These are phyloP conservation scores for Blastobotrys illinoisensis DNA, from an alignment of 1,139 yeast species.

Conservation along the genomic window DNA sequence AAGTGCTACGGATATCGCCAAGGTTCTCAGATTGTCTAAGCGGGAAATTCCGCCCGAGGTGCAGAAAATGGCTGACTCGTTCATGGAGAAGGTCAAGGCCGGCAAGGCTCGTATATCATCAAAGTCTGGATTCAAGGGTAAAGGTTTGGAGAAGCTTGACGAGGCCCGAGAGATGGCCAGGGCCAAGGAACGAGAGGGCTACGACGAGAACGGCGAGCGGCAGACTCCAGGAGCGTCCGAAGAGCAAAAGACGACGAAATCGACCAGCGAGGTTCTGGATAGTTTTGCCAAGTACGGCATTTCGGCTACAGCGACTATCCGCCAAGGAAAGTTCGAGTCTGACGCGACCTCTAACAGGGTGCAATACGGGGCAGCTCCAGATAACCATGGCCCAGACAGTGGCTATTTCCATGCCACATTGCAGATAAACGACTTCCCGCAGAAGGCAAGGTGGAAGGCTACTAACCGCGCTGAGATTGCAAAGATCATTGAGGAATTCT, in stretches of 20 bases:
- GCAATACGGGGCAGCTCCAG: constrained; percentile 51
- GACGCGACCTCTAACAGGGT: constrained; percentile 4
- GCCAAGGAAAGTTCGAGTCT: constrained; percentile 1
- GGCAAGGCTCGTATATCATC: constrained; percentile 59
- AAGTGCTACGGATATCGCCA: constrained; percentile 54
- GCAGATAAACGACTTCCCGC: constrained; percentile 81
- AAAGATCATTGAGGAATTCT: constrained; percentile 64
- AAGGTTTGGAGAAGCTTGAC: constrained; percentile 80
- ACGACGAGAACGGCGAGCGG: constrained; percentile 29
- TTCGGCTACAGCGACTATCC: constrained; percentile 3
- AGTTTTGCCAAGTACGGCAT: constrained; percentile 3
- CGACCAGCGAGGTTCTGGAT: constrained; percentile 3
- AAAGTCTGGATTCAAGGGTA: constrained; percentile 77
- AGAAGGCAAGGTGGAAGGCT: constrained; percentile 76
- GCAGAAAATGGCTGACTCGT: constrained; percentile 48
- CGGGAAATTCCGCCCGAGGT: constrained; percentile 51
- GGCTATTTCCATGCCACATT: constrained; percentile 66
- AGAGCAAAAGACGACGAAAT: constrained; percentile 10
- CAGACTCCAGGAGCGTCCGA: constrained; percentile 9
- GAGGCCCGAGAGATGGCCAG: constrained; percentile 56
- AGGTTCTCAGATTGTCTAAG: constrained; percentile 56
- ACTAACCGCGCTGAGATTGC: constrained; percentile 63
- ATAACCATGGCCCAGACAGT: constrained; percentile 56
- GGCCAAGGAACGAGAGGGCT: constrained; percentile 44
- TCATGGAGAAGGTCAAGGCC: constrained; percentile 54